phyloP scores from a whole-genome alignment of 345 rosid genomes.

The Nephelium lappaceum region DNA sequence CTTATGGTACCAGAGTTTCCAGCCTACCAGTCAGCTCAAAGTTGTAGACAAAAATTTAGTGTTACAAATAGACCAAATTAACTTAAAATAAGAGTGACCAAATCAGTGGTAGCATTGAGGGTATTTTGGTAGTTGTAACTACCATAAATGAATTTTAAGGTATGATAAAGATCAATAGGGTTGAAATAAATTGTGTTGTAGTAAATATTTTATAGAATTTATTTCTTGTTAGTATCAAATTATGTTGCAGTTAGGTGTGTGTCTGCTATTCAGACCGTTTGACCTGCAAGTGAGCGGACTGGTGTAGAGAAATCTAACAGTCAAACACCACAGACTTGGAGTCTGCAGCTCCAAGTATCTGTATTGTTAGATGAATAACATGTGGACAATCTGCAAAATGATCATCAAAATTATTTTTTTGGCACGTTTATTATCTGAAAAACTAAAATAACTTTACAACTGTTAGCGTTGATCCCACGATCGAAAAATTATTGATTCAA shows the following conservation, averaged over 20 bases:
- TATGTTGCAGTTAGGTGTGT: slow-evolving; percentile 13
- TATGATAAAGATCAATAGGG: background rate
- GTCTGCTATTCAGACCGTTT: slow-evolving; percentile 29
- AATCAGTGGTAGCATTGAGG: background rate
- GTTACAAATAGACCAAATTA: slow-evolving; percentile 11
- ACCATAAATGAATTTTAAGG: background rate
- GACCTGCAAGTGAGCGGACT: slow-evolving; percentile 19
- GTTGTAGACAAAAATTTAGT: no score
- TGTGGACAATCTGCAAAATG: background rate
- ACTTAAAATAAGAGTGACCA: background rate
- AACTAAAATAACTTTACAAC: no score
- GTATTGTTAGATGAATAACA: background rate
- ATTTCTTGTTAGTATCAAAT: slow-evolving; percentile 13
- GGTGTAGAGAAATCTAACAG: slow-evolving; percentile 25
- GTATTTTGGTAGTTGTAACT: slow-evolving; percentile 12
- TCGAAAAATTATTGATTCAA: no score
- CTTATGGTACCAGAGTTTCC: background rate
- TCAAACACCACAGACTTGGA: slow-evolving; percentile 6
- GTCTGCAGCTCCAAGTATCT: background rate
- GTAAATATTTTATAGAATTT: background rate
- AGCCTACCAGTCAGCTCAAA: slow-evolving; percentile 52
- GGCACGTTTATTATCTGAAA: no score
- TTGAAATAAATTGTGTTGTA: background rate
- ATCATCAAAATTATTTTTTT: no score
- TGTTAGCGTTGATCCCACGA: no score